phyloP scores from a whole-genome alignment of 768 basidiomycete species.

The Boletales sp. region DNA sequence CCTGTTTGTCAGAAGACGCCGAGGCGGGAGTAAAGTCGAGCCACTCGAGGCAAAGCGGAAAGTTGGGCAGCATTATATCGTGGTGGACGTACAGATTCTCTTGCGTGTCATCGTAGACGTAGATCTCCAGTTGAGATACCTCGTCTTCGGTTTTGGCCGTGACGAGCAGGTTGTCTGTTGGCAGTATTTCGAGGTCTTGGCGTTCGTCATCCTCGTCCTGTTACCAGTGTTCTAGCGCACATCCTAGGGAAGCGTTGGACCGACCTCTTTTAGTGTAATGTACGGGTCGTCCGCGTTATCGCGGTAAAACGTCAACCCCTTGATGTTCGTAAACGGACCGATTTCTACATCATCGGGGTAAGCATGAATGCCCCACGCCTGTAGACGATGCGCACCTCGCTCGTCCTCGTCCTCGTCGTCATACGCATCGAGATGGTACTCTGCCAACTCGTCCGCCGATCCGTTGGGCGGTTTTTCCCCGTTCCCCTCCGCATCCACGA shows the following conservation, averaged over 20 bases:
- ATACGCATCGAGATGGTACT: constrained; percentile 91
- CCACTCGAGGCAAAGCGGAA: too few species aligned
- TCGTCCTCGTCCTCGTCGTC: constrained; percentile 64
- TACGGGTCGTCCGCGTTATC: constrained; percentile 95
- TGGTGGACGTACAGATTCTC: constrained; percentile 75
- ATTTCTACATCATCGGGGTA: constrained; percentile 35
- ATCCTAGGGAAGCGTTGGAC: constrained; percentile 13
- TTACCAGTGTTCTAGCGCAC: too few species aligned
- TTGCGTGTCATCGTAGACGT: constrained; percentile 68
- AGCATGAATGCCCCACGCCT: not conserved
- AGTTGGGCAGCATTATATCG: too few species aligned
- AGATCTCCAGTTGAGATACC: constrained; percentile 91
- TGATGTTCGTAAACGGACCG: constrained; percentile 93
- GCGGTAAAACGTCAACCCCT: constrained; percentile 88
- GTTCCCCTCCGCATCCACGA: constrained; percentile 41
- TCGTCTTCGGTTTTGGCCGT: constrained; percentile 96
- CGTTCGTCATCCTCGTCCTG: constrained; percentile 71
- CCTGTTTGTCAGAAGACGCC: too few species aligned
- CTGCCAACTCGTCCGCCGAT: constrained; percentile 63
- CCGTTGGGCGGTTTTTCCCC: constrained; percentile 13
- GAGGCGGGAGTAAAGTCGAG: too few species aligned
- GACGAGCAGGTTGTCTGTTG: constrained; percentile 90
- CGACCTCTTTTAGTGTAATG: constrained; percentile 90
- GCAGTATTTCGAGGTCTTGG: constrained; percentile 83
- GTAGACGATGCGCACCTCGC: constrained; percentile 22